A percentile compares a stretch with the other conserved stretches of the same genome.
These are phyloP conservation scores for Calonectria pauciramosa DNA, from an alignment of 2,329 filamentous ascomycete genomes.

Conservation along the genomic window DNA sequence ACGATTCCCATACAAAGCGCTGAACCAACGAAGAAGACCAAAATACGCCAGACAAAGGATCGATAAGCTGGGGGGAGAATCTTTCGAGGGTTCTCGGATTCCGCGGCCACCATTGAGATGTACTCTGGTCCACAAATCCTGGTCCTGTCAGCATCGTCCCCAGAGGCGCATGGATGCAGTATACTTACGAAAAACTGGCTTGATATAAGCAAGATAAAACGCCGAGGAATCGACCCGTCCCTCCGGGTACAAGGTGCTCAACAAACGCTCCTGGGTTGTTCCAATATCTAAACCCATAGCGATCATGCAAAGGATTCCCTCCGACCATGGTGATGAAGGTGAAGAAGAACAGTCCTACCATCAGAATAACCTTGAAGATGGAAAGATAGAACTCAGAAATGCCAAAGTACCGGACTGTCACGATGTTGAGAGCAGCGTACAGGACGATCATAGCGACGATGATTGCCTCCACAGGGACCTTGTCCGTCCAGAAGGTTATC, in stretches of 20 bases:
- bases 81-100: slow-evolving; percentile 60
- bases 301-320: slow-evolving; percentile 17
- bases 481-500: slow-evolving; percentile 42
- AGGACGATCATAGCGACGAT: slow-evolving; percentile 26
- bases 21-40: slow-evolving; percentile 78
- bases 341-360: slow-evolving; percentile 14
- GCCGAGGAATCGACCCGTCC: slow-evolving; percentile 9
- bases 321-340: slow-evolving; percentile 27
- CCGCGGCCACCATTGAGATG: slow-evolving; percentile 24
- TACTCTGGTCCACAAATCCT: slow-evolving; percentile 27
- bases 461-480: slow-evolving; percentile 44
- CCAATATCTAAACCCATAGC: slow-evolving; percentile 24
- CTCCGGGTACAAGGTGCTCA: slow-evolving; percentile 11
- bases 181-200: slow-evolving; percentile 25
- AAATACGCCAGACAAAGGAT: slow-evolving; percentile 78
- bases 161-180: no score
- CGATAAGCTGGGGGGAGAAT: slow-evolving; percentile 80
- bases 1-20: slow-evolving; percentile 29
- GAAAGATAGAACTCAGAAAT: slow-evolving; percentile 24
- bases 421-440: slow-evolving; percentile 53
- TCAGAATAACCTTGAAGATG: slow-evolving; percentile 18
- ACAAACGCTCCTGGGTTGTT: slow-evolving; percentile 20
- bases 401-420: slow-evolving; percentile 26
- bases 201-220: slow-evolving; percentile 25
- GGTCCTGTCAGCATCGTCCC: background rate